A percentile compares a stretch with the other conserved stretches of the same genome.
phyloP scores from a whole-genome alignment of 352 stramenopile species.

The Globisporangium apiculatum region DNA sequence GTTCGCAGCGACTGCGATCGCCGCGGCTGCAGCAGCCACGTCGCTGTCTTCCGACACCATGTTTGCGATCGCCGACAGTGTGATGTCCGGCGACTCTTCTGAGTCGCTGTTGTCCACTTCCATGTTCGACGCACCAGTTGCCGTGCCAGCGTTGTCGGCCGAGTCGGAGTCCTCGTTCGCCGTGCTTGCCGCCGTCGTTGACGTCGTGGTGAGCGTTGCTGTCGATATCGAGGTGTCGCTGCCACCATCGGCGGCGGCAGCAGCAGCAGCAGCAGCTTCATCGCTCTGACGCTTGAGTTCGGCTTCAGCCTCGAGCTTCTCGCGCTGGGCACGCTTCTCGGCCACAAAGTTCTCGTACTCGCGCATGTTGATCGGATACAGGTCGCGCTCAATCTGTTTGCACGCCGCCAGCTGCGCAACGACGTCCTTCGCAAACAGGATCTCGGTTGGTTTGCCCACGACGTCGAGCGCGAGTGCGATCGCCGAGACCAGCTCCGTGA shows the following conservation, averaged over 20 bases:
- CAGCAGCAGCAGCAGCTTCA: constrained; percentile 24
- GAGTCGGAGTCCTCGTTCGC: constrained; percentile 21
- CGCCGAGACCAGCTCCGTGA: constrained; percentile 77
- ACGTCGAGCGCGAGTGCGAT: constrained; percentile 51
- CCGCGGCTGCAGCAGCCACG: constrained; percentile 41
- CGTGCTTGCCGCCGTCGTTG: constrained; percentile 11
- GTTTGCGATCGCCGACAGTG: constrained; percentile 76
- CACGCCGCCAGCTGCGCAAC: constrained; percentile 39
- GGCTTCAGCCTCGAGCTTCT: constrained; percentile 32
- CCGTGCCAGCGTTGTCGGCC: constrained; percentile 16
- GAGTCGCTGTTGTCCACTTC: constrained; percentile 78
- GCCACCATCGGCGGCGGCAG: constrained; percentile 1
- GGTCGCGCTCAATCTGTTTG: constrained; percentile 51
- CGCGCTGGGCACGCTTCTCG: constrained; percentile 32
- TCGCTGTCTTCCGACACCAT: constrained; percentile 82
- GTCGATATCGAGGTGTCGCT: no score
- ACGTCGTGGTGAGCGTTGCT: not conserved
- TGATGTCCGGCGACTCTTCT: constrained; percentile 71
- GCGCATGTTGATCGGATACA: constrained; percentile 54
- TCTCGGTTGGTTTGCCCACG: constrained; percentile 37
- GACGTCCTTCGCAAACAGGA: constrained; percentile 41
- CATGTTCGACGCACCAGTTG: constrained; percentile 44
- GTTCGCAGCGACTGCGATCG: constrained; percentile 35
- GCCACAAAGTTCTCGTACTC: constrained; percentile 60
- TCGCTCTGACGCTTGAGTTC: constrained; percentile 39